phyloP scores from a whole-genome alignment of 129 eudicot species.

The Solidago caesia region DNA sequence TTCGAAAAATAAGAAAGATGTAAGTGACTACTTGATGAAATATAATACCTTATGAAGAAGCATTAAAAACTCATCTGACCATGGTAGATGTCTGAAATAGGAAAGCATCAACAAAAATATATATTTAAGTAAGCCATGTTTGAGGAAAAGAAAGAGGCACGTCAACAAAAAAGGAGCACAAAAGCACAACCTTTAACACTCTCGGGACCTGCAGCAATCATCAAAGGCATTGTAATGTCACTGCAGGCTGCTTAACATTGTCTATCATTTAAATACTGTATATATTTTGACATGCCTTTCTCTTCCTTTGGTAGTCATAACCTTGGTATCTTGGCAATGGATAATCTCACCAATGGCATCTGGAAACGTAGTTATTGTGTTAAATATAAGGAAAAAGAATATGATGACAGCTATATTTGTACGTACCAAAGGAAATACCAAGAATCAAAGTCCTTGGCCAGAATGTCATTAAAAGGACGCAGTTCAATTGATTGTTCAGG shows the following conservation, averaged over 20 bases:
- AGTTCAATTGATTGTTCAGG: too few species aligned
- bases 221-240: slow-evolving; percentile 73
- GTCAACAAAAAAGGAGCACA: slow-evolving; percentile 4
- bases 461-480: too few species aligned
- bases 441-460: too few species aligned
- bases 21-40: neutral
- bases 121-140: slow-evolving; percentile 13
- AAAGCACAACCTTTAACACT: slow-evolving; percentile 81
- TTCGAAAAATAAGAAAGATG: slow-evolving; percentile 11
- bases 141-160: neutral
- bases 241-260: slow-evolving; percentile 94
- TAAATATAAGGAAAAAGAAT: too few species aligned
- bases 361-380: too few species aligned
- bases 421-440: too few species aligned
- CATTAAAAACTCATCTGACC: slow-evolving; percentile 93
- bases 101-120: neutral
- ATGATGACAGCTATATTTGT: too few species aligned
- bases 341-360: too few species aligned
- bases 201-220: slow-evolving; percentile 98
- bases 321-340: too few species aligned
- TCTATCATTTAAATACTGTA: slow-evolving; percentile 67
- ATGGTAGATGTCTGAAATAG: slow-evolving; percentile 85
- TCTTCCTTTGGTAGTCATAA: too few species aligned
- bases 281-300: slow-evolving; percentile 36
- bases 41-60: slow-evolving; percentile 75